Conservation (phyloP, 495 filamentous ascomycete species). For the Thermothielavioides terrestris region DNA sequence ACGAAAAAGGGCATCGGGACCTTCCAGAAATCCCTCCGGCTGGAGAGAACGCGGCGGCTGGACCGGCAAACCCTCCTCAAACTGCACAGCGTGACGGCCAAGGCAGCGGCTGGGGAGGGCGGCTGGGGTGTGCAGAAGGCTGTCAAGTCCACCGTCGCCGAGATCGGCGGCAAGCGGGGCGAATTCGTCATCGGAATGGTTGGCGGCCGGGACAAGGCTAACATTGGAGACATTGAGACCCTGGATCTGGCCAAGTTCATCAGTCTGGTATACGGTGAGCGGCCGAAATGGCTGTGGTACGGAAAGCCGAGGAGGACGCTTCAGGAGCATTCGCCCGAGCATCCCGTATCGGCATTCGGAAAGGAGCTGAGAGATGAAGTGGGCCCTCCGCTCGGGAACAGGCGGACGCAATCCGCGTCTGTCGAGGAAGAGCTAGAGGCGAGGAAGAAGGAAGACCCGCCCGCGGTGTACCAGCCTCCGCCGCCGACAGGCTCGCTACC, state of each 20-base stretch:
- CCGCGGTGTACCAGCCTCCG: constrained; percentile 26
- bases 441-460: constrained; percentile 35
- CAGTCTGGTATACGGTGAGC: constrained; percentile 64
- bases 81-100: constrained; percentile 73
- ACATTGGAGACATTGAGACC: constrained; percentile 87
- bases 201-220: constrained; percentile 74
- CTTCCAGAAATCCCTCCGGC: constrained; percentile 84
- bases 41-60: constrained; percentile 66
- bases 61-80: constrained; percentile 75
- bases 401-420: constrained; percentile 40
- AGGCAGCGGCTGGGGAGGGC: constrained; percentile 73
- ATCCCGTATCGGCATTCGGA: constrained; percentile 51
- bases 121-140: constrained; percentile 69
- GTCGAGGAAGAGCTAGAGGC: constrained; percentile 40
- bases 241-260: constrained; percentile 79
- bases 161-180: constrained; percentile 89
- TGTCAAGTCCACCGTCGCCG: constrained; percentile 89
- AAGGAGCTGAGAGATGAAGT: constrained; percentile 43
- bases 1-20: constrained; percentile 74
- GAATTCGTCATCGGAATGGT: constrained; percentile 93
- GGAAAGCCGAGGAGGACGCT: constrained; percentile 63
- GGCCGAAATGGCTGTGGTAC: constrained; percentile 87
- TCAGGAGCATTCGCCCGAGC: constrained; percentile 40
- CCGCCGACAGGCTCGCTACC: constrained; percentile 29
- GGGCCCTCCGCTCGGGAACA: constrained; percentile 34